phyloP scores from a whole-genome alignment of 805 yeast genomes.

The Saccharomyces paradoxus region DNA sequence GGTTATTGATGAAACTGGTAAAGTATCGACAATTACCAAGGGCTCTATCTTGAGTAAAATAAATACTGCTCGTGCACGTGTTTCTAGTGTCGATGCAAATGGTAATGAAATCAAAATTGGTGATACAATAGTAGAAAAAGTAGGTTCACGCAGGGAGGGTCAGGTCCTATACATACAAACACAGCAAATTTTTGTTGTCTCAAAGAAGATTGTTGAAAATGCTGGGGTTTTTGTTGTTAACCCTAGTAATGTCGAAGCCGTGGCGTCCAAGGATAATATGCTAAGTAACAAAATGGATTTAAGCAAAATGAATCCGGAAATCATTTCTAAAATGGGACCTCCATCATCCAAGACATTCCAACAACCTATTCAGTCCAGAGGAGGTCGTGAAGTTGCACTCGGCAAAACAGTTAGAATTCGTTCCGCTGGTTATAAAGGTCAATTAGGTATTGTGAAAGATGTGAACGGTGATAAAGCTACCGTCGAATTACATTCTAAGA shows the following conservation, averaged over 20 bases:
- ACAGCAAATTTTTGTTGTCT: constrained; percentile 67
- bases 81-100: constrained; percentile 78
- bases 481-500: constrained; percentile 87
- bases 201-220: constrained; percentile 72
- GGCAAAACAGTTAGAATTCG: constrained; percentile 81
- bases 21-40: constrained; percentile 62
- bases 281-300: constrained; percentile 47
- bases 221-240: constrained; percentile 84
- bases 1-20: constrained; percentile 75
- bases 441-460: constrained; percentile 86
- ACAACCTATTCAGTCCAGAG: constrained; percentile 38
- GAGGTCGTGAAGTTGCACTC: constrained; percentile 75
- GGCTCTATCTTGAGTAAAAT: constrained; percentile 76
- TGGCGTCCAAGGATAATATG: constrained; percentile 74
- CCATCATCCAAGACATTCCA: constrained; percentile 44
- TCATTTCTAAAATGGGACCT: constrained; percentile 40
- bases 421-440: constrained; percentile 90
- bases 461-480: constrained; percentile 88
- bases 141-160: constrained; percentile 85
- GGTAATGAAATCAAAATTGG: constrained; percentile 85
- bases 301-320: constrained; percentile 76
- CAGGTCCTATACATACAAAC: constrained; percentile 79
- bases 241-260: constrained; percentile 68
- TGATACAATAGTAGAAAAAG: constrained; percentile 80
- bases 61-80: constrained; percentile 58